Conservation (phyloP, 768 basidiomycete genomes). For the Podaxis carcinomalis region DNA sequence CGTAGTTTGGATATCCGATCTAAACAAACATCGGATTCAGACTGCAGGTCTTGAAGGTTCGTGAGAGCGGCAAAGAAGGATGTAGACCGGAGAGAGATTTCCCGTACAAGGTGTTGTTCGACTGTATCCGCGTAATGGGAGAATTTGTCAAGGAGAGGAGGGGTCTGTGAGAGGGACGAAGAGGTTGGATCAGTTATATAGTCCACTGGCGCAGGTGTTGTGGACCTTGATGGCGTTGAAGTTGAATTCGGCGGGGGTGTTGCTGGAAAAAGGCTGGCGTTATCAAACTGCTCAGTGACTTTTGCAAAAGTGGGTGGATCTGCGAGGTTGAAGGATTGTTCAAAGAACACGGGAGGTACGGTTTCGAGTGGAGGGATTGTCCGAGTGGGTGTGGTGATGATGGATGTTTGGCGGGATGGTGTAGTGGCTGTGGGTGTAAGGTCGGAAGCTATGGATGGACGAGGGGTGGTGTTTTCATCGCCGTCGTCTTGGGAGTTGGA, state of each 20-base stretch:
- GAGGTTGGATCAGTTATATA: slow-evolving; percentile 44
- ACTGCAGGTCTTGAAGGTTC: slow-evolving; percentile 89
- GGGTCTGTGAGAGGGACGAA: slow-evolving; percentile 52
- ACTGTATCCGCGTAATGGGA: slow-evolving; percentile 91
- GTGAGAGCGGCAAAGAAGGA: slow-evolving; percentile 96
- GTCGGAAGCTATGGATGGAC: slow-evolving; percentile 10
- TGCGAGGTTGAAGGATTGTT: slow-evolving; percentile 71
- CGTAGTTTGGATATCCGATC: slow-evolving; percentile 72
- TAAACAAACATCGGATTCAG: slow-evolving; percentile 83
- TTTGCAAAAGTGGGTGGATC: slow-evolving; percentile 73
- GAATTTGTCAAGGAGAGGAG: slow-evolving; percentile 82
- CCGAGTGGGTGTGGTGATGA: slow-evolving; percentile 26
- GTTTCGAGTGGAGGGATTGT: slow-evolving; percentile 65
- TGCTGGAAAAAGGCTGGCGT: neutral
- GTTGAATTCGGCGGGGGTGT: slow-evolving; percentile 19
- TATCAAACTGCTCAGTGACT: slow-evolving; percentile 60
- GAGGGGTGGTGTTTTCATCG: slow-evolving; percentile 19
- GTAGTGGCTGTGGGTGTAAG: slow-evolving; percentile 15
- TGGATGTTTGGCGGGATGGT: slow-evolving; percentile 15
- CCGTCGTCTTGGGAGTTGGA: slow-evolving; percentile 9
- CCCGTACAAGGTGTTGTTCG: slow-evolving; percentile 90
- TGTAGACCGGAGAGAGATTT: slow-evolving; percentile 85
- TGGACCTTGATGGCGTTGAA: slow-evolving; percentile 1
- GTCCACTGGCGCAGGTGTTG: slow-evolving; percentile 21
- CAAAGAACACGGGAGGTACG: slow-evolving; percentile 83